Conservation (phyloP, 495 filamentous ascomycete species). For the Collariella sp. region DNA sequence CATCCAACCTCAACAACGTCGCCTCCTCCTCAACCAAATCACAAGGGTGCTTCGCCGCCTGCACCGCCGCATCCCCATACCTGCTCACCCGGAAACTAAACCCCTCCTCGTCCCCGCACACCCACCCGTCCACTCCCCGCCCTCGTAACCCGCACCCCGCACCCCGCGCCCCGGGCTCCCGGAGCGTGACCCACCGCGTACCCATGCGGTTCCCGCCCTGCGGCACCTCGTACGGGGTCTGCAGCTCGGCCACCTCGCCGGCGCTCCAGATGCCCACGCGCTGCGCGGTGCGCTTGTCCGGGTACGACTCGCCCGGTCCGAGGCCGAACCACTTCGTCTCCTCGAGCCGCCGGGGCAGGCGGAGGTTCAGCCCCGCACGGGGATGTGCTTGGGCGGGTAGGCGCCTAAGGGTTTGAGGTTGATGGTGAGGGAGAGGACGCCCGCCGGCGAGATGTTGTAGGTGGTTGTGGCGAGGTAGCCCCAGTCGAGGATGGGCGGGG, state of each 20-base stretch:
- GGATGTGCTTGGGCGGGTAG: conserved; percentile 38
- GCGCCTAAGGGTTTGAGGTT: conserved; percentile 28
- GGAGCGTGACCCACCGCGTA: conserved; percentile 44
- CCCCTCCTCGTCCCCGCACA: conserved; percentile 14
- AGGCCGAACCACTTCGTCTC: conserved; percentile 49
- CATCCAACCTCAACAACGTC: conserved; percentile 51
- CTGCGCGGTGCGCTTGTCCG: conserved; percentile 51
- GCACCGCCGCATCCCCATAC: conserved; percentile 41
- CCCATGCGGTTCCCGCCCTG: conserved; percentile 50
- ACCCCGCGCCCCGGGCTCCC: conserved; percentile 17
- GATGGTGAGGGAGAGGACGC: conserved; percentile 36
- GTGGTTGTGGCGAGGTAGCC: conserved; percentile 40
- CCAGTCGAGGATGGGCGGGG: conserved; percentile 51
- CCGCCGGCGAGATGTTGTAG: conserved; percentile 41
- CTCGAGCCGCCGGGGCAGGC: conserved; percentile 33
- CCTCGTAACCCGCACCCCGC: background rate
- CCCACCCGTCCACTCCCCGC: conserved; percentile 1
- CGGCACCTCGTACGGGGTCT: background rate
- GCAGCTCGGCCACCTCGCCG: background rate
- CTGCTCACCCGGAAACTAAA: conserved; percentile 49
- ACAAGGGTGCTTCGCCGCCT: conserved; percentile 49
- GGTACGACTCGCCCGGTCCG: conserved; percentile 55
- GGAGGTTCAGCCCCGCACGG: conserved; percentile 48
- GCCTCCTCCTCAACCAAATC: conserved; percentile 44
- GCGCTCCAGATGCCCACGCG: conserved; percentile 17